Percentiles rank a stretch among this genome's conserved stretches.
Conservation (phyloP, 176 grass and related monocot species). For the Melocanna baccifera region DNA sequence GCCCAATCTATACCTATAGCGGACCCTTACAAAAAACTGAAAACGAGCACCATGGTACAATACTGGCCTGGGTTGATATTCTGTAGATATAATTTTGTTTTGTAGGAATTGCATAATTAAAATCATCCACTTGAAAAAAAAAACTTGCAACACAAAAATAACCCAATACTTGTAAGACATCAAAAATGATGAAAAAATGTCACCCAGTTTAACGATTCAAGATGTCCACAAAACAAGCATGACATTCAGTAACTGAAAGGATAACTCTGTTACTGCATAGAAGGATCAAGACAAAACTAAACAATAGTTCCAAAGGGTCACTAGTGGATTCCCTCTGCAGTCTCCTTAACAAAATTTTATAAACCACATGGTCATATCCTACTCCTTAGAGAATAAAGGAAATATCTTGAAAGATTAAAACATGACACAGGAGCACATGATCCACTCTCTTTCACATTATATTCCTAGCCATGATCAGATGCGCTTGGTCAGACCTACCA, state of each 20-base stretch:
- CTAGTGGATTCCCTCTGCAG: background rate
- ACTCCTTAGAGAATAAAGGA: background rate
- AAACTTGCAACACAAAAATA: background rate
- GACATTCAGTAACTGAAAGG: background rate
- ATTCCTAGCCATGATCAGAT: conserved; percentile 66
- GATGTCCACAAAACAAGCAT: background rate
- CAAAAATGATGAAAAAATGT: background rate
- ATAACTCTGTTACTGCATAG: background rate
- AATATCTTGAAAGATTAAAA: conserved; percentile 19
- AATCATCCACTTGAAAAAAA: background rate
- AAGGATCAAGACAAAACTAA: background rate
- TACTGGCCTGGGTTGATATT: background rate
- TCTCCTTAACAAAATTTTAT: conserved; percentile 11
- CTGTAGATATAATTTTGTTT: background rate
- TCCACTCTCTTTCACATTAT: conserved; percentile 32
- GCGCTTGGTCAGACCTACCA: conserved; percentile 72
- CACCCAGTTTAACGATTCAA: background rate
- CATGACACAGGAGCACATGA: conserved; percentile 20
- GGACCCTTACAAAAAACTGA: too few species aligned
- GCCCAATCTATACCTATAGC: too few species aligned
- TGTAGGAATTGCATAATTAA: background rate
- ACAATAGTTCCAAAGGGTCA: background rate
- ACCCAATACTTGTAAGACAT: background rate
- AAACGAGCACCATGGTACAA: too few species aligned
- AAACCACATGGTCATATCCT: background rate